These are phyloP conservation scores for Areca catechu DNA, from an alignment of 176 grass and related monocot genomes.

Conservation along the genomic window DNA sequence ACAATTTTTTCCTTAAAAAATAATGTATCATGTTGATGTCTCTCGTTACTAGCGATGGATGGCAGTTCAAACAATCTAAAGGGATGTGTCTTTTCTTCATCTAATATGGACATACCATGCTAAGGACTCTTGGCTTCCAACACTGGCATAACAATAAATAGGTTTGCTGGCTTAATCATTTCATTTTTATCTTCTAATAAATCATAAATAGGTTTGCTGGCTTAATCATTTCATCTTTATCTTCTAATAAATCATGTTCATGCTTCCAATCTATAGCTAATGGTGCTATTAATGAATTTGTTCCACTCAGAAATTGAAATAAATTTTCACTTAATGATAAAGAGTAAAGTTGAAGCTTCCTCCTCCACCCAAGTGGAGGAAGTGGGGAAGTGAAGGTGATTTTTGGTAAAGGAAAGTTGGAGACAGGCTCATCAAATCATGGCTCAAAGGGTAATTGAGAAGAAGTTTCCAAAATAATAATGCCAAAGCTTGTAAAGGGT, in stretches of 20 bases:
- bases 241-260: background rate
- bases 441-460: constrained; percentile 6
- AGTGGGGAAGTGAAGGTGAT: constrained; percentile 46
- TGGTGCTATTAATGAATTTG: constrained; percentile 19
- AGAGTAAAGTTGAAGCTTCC: constrained; percentile 34
- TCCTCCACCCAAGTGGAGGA: constrained; percentile 91
- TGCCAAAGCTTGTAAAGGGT: constrained; percentile 4
- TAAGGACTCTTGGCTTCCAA: too few relatives aligned
- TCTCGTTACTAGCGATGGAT: background rate
- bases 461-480: constrained; percentile 7
- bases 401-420: constrained; percentile 28
- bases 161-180: constrained; percentile 11
- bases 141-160: constrained; percentile 6
- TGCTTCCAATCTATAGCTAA: constrained; percentile 9
- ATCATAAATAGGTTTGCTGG: constrained; percentile 6
- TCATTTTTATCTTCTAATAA: background rate
- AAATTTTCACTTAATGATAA: constrained; percentile 14
- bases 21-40: background rate
- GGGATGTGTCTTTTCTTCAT: constrained; percentile 18
- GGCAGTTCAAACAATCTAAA: constrained; percentile 8
- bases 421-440: constrained; percentile 10
- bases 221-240: constrained; percentile 7
- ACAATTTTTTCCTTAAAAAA: constrained; percentile 18
- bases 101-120: constrained; percentile 7
- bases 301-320: constrained; percentile 20